phyloP scores from a whole-genome alignment of 306 rosid species.

The Vicia villosa region DNA sequence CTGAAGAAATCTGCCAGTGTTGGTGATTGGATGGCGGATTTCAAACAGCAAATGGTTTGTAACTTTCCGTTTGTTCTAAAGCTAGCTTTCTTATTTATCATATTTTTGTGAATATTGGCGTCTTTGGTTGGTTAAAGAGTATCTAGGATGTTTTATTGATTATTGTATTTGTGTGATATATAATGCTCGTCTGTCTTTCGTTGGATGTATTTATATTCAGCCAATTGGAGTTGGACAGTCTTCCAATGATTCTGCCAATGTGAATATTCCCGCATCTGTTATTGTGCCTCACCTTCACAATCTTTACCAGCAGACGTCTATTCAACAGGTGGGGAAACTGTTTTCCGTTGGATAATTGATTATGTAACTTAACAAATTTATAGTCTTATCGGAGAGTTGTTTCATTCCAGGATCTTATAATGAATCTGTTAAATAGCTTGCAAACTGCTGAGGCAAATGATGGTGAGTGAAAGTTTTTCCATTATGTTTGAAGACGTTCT shows the following conservation, averaged over 20 bases:
- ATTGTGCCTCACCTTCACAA: slow-evolving; percentile 87
- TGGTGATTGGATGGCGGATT: slow-evolving; percentile 90
- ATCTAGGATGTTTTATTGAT: slow-evolving; percentile 24
- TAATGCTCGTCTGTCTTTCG: slow-evolving; percentile 28
- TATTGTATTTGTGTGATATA: slow-evolving; percentile 17
- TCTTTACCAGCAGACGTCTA: slow-evolving; percentile 85
- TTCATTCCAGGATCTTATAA: slow-evolving; percentile 77
- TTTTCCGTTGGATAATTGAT: slow-evolving; percentile 27
- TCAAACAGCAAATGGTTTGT: slow-evolving; percentile 79
- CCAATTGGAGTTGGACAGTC: slow-evolving; percentile 52
- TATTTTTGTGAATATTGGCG: slow-evolving; percentile 30
- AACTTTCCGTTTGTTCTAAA: slow-evolving; percentile 15
- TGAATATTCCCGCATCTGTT: slow-evolving; percentile 63
- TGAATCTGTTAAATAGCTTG: slow-evolving; percentile 71
- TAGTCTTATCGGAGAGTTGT: slow-evolving; percentile 37
- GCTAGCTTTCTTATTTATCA: slow-evolving; percentile 5
- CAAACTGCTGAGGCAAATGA: slow-evolving; percentile 73
- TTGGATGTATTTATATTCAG: slow-evolving; percentile 51
- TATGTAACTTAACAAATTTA: slow-evolving; percentile 17
- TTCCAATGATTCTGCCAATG: slow-evolving; percentile 62
- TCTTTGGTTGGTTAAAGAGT: slow-evolving; percentile 12
- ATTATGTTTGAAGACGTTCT: slow-evolving; percentile 16
- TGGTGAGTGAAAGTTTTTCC: slow-evolving; percentile 60
- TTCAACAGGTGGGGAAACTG: slow-evolving; percentile 82
- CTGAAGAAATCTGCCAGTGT: slow-evolving; percentile 95